Base-by-base conservation (phyloP, 2,329 filamentous ascomycete genomes). In the Arthrobotrys entomopaga region DNA sequence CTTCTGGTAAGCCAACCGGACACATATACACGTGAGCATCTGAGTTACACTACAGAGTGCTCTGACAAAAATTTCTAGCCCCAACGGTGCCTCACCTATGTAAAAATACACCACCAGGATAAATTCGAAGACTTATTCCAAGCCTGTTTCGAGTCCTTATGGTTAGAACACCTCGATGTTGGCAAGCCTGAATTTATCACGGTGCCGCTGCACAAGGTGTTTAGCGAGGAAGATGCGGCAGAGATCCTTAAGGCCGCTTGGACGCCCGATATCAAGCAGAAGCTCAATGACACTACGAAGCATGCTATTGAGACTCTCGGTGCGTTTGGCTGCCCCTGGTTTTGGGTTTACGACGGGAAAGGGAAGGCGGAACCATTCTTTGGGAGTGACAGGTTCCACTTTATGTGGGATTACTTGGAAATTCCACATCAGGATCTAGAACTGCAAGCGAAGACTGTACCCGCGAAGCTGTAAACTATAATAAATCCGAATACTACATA, bases 321-420 rank as follows among this genome's bases (percentile, higher is more conserved):
- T 0, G 91, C 91, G 0, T 94, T 91, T 81, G 91, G 91, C 0
- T 87, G 88, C 57, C 91, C 91, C 0, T 94, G 91, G 91, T 84
- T 91, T 73, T 89, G 88, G 85, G 90, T 88, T 2, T 84, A 83
- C 16, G 87, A 90, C 77, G 80, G 79, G 1, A 80, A 85, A 75
- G 89, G 89, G 0, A 80, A 84, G 65, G 84, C 84, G 56, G 88
- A 91, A 82, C 87, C 89, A 0, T 92, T 93, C 80, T 93, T 93
- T 81, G 91, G 91, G 1, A 92, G 90, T 81, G 91, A 93, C 81
- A 88, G 89, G 67, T 91, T 89, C 80, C 86, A 88, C 77, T 90
- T 87, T 77, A 85, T 93, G 77, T 93, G 89, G 82, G 83, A 86
- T 69, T 90, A 87, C 79, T 80, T 93, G 50, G 88, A 84, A 0